Conservation (phyloP, 352 stramenopile genomes). For the Phytophthora sp. region DNA sequence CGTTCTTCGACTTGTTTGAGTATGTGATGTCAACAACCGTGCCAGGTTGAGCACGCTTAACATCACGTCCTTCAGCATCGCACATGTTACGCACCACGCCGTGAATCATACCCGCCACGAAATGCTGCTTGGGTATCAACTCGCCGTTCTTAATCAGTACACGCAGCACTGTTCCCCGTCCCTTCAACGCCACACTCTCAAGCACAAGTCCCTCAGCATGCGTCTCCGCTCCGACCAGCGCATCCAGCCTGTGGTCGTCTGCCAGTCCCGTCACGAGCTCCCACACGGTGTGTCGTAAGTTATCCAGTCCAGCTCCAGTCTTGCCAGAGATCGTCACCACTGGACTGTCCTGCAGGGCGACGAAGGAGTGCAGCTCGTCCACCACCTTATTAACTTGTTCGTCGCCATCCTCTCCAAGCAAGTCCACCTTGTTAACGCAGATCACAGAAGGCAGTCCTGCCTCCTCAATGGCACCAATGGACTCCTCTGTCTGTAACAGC, state of each 20-base stretch:
- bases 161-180: conserved; percentile 70
- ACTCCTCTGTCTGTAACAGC: conserved; percentile 98
- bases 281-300: conserved; percentile 50
- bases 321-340: conserved; percentile 84
- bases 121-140: conserved; percentile 73
- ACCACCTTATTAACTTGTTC: conserved; percentile 53
- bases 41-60: conserved; percentile 59
- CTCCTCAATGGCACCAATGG: conserved; percentile 89
- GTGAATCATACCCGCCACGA: conserved; percentile 88
- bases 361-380: conserved; percentile 74
- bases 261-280: conserved; percentile 42
- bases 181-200: conserved; percentile 72
- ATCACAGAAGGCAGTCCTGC: conserved; percentile 73
- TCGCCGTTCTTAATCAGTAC: conserved; percentile 77
- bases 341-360: conserved; percentile 77
- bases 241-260: conserved; percentile 42
- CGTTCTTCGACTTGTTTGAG: conserved; percentile 80
- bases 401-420: conserved; percentile 38
- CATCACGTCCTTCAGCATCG: conserved; percentile 62
- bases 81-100: conserved; percentile 69
- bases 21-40: conserved; percentile 86
- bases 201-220: conserved; percentile 72
- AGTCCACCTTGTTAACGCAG: conserved; percentile 91
- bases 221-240: conserved; percentile 42
- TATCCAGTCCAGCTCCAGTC: conserved; percentile 58